Percentiles rank a stretch among this genome's conserved stretches.
Evolutionary conservation across 306 rosid species (phyloP).

Genomic region (Casuarina equisetifolia): DNA sequence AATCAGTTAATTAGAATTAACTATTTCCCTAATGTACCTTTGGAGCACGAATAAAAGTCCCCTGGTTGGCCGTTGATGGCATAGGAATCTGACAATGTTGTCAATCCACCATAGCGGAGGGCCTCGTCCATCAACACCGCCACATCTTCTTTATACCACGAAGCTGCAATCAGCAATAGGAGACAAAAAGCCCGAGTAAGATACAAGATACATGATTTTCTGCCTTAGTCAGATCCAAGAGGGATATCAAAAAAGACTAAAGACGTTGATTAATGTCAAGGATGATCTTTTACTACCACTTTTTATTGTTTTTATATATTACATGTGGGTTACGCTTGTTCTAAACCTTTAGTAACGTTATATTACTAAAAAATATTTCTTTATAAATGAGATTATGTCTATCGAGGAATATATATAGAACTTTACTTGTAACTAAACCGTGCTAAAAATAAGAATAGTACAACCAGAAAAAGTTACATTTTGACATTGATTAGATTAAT

Average conservation of each 20-base stretch:
- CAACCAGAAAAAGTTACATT: too few species aligned
- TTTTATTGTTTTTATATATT: too few species aligned
- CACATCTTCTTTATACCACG: constrained; percentile 14
- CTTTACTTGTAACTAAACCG: too few species aligned
- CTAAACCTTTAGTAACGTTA: too few species aligned
- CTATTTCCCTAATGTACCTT: constrained; percentile 3
- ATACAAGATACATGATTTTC: neutral
- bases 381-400: too few species aligned
- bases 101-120: neutral
- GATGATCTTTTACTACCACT: too few species aligned
- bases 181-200: neutral
- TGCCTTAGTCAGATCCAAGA: neutral
- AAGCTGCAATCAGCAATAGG: neutral
- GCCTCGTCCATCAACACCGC: neutral
- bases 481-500: too few species aligned
- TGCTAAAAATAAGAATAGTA: too few species aligned
- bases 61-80: constrained; percentile 45
- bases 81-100: constrained; percentile 34
- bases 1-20: neutral
- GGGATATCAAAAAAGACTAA: neutral
- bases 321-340: too few species aligned
- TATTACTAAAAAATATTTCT: too few species aligned
- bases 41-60: constrained; percentile 34
- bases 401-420: too few species aligned
- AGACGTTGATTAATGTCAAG: too few species aligned